Evolutionary conservation across 352 stramenopile species (phyloP).

Genomic region (Globisporangium emineosum): DNA sequence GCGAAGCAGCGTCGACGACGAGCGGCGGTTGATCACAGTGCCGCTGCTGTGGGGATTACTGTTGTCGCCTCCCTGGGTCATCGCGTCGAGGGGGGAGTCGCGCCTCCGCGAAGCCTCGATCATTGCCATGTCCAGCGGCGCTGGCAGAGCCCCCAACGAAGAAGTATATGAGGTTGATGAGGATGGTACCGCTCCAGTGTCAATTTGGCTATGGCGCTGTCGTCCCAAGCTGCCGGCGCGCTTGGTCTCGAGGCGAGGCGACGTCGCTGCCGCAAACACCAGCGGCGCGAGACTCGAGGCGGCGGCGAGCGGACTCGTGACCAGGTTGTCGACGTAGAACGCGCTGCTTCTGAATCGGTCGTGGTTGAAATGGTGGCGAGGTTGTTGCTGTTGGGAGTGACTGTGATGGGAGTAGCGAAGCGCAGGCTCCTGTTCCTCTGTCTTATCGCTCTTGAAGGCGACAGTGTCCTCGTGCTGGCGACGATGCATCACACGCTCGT

Average conservation of each 20-base stretch:
- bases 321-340: constrained; percentile 7
- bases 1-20: constrained; percentile 3
- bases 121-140: constrained; percentile 25
- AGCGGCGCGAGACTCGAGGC: constrained; percentile 10
- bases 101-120: constrained; percentile 13
- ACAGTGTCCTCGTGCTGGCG: not conserved
- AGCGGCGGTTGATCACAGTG: not conserved
- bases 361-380: not conserved
- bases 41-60: not conserved
- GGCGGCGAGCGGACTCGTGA: constrained; percentile 10
- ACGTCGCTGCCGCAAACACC: constrained; percentile 15
- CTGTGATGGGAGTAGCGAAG: not conserved
- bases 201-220: not conserved
- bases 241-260: constrained; percentile 9
- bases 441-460: too few species aligned
- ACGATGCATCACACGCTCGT: not conserved
- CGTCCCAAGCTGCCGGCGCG: not conserved
- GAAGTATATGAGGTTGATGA: not conserved
- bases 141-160: not conserved
- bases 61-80: not conserved
- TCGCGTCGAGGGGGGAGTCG: not conserved
- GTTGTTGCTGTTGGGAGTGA: not conserved
- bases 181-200: not conserved
- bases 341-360: not conserved
- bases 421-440: not conserved